These are phyloP conservation scores for Furcasterigmium furcatum DNA, from an alignment of 2,329 filamentous ascomycete species.

Conservation along the genomic window DNA sequence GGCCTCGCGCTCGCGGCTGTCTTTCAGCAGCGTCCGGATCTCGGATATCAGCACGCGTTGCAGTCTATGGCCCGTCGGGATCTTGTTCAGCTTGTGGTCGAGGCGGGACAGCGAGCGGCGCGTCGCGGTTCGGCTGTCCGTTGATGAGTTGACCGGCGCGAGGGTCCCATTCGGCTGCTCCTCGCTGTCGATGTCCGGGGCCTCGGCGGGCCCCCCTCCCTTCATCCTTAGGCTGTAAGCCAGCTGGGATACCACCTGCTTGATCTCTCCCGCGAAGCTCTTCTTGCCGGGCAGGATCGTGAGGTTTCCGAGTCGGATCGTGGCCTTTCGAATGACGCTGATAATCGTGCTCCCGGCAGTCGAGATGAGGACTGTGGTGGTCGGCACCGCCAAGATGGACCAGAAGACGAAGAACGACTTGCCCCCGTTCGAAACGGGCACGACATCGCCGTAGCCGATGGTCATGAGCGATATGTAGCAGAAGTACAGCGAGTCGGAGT, in stretches of 20 bases:
- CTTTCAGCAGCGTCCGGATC: too few relatives aligned
- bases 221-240: conserved; percentile 5
- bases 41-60: too few relatives aligned
- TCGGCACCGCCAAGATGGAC: conserved; percentile 81
- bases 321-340: conserved; percentile 52
- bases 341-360: conserved; percentile 85
- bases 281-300: conserved; percentile 59
- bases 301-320: conserved; percentile 52
- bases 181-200: conserved; percentile 22
- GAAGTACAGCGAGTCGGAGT: conserved; percentile 83
- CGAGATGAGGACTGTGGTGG: conserved; percentile 81
- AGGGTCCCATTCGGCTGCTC: too few relatives aligned
- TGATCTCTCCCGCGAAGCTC: conserved; percentile 42
- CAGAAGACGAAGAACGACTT: conserved; percentile 92
- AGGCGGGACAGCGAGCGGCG: too few relatives aligned
- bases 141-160: too few relatives aligned
- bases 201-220: background rate
- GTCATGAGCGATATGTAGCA: conserved; percentile 75
- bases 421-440: conserved; percentile 73
- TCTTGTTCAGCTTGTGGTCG: too few relatives aligned
- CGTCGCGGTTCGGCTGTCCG: too few relatives aligned
- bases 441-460: conserved; percentile 81
- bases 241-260: conserved; percentile 25
- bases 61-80: too few relatives aligned
- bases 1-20: too few relatives aligned